A percentile compares a stretch with the other conserved stretches of the same genome.
phyloP scores from a whole-genome alignment of 2,329 filamentous ascomycete genomes.

The Xylariaceae sp. region DNA sequence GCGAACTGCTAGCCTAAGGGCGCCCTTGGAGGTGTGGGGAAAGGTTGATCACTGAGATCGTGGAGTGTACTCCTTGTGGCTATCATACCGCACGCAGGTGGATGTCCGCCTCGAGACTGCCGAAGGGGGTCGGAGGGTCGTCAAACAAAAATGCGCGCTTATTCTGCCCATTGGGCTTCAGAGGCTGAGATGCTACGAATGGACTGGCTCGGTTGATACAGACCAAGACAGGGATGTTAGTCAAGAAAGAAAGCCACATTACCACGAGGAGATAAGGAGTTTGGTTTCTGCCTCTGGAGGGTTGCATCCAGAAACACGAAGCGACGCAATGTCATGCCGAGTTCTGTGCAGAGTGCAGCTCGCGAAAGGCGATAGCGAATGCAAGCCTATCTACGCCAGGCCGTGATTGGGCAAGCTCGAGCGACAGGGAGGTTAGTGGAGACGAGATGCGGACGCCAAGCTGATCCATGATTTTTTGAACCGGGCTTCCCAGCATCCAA shows the following conservation, averaged over 20 bases:
- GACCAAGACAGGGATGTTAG: slow-evolving; percentile 18
- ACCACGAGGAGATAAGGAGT: slow-evolving; percentile 27
- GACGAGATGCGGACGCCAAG: slow-evolving; percentile 24
- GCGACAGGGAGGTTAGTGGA: slow-evolving; percentile 13
- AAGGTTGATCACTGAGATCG: slow-evolving; percentile 25
- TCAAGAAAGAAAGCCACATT: slow-evolving; percentile 24
- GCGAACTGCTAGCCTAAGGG: slow-evolving; percentile 24
- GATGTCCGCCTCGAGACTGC: slow-evolving; percentile 19
- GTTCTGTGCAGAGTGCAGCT: slow-evolving; percentile 15
- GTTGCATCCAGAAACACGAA: slow-evolving; percentile 17
- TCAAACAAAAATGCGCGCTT: slow-evolving; percentile 14
- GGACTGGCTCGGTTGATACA: slow-evolving; percentile 22
- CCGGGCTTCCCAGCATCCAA: slow-evolving; percentile 21
- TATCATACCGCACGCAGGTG: slow-evolving; percentile 21
- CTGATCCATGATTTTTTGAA: slow-evolving; percentile 33
- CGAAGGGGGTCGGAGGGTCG: slow-evolving; percentile 23
- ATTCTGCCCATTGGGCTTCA: slow-evolving; percentile 18
- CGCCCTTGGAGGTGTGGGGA: slow-evolving; percentile 15
- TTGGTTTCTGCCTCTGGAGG: slow-evolving; percentile 9
- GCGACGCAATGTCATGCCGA: slow-evolving; percentile 28
- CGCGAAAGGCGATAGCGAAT: slow-evolving; percentile 14
- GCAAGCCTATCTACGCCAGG: slow-evolving; percentile 15
- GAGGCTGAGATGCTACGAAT: slow-evolving; percentile 17
- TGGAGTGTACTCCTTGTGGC: slow-evolving; percentile 31
- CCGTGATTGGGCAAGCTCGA: slow-evolving; percentile 22